These are phyloP conservation scores for Lodderomyces metapsilosis DNA, from an alignment of 1,139 yeast species.

Conservation along the genomic window DNA sequence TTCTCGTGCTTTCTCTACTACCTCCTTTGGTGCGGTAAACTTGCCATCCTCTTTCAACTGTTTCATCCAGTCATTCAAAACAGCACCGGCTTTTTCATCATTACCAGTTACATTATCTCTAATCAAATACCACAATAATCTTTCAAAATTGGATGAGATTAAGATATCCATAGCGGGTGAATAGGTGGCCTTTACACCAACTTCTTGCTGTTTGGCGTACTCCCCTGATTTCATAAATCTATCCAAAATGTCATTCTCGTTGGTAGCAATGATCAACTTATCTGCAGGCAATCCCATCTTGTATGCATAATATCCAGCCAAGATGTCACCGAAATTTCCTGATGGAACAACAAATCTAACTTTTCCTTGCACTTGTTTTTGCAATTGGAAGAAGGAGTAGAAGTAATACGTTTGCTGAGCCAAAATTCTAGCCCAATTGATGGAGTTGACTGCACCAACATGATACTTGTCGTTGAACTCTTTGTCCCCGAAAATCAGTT, in stretches of 20 bases:
- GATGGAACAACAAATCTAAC: constrained; percentile 92
- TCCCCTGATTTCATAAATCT: constrained; percentile 86
- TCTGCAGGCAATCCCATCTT: constrained; percentile 94
- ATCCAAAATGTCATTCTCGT: constrained; percentile 90
- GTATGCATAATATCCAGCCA: constrained; percentile 94
- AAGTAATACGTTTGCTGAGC: constrained; percentile 97
- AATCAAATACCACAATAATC: constrained; percentile 91
- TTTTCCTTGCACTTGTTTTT: constrained; percentile 42
- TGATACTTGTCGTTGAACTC: constrained; percentile 88
- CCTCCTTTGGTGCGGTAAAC: constrained; percentile 66
- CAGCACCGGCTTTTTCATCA: constrained; percentile 72
- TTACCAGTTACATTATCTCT: constrained; percentile 60
- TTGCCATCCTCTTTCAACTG: constrained; percentile 74
- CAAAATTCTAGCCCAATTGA: constrained; percentile 97
- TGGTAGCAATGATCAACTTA: constrained; percentile 87
- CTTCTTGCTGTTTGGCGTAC: constrained; percentile 63
- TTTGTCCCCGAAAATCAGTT: constrained; percentile 84
- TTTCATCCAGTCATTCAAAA: constrained; percentile 73
- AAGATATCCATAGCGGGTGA: constrained; percentile 99
- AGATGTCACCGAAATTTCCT: constrained; percentile 96
- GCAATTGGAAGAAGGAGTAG: constrained; percentile 80
- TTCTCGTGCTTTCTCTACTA: constrained; percentile 61
- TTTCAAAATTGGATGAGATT: constrained; percentile 92
- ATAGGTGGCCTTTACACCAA: constrained; percentile 76
- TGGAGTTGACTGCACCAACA: constrained; percentile 96